Percentiles rank a stretch among this genome's conserved stretches.
Evolutionary conservation across 2,329 filamentous ascomycete species (phyloP).

Genomic region (Ophioceras dolichostomum): DNA sequence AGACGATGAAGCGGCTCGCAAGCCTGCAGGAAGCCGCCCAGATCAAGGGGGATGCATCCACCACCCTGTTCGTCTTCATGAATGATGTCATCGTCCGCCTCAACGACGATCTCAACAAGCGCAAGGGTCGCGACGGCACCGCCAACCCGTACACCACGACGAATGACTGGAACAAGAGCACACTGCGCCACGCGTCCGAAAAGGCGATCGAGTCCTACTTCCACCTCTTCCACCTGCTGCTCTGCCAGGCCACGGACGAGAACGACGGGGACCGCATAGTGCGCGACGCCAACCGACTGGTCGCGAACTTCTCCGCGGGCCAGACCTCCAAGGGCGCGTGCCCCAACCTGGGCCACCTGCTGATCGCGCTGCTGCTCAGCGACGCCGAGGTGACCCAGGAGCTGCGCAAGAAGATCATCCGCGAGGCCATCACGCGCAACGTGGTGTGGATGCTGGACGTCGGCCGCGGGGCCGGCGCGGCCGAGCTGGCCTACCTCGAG

Average conservation of each 20-base stretch:
- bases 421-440: constrained; percentile 35
- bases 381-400: constrained; percentile 24
- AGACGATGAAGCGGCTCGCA: constrained; percentile 14
- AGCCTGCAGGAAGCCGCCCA: constrained; percentile 13
- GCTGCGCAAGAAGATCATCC: constrained; percentile 28
- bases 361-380: constrained; percentile 33
- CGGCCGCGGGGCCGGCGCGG: constrained; percentile 18
- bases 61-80: constrained; percentile 32
- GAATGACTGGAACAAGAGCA: constrained; percentile 16
- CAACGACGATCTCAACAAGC: constrained; percentile 16
- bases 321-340: constrained; percentile 25
- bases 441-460: constrained; percentile 36
- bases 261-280: constrained; percentile 15
- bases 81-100: constrained; percentile 36
- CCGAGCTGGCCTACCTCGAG: constrained; percentile 34
- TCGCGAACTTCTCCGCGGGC: constrained; percentile 24
- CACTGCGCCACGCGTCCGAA: constrained; percentile 32
- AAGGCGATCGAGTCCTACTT: constrained; percentile 42
- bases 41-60: constrained; percentile 4
- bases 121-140: background rate
- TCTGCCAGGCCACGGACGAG: constrained; percentile 26
- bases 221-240: constrained; percentile 35
- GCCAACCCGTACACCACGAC: constrained; percentile 2
- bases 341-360: constrained; percentile 35
- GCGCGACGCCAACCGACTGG: constrained; percentile 23